phyloP scores from a whole-genome alignment of 2,329 filamentous ascomycete genomes.

The Rugonectria rugulosa region DNA sequence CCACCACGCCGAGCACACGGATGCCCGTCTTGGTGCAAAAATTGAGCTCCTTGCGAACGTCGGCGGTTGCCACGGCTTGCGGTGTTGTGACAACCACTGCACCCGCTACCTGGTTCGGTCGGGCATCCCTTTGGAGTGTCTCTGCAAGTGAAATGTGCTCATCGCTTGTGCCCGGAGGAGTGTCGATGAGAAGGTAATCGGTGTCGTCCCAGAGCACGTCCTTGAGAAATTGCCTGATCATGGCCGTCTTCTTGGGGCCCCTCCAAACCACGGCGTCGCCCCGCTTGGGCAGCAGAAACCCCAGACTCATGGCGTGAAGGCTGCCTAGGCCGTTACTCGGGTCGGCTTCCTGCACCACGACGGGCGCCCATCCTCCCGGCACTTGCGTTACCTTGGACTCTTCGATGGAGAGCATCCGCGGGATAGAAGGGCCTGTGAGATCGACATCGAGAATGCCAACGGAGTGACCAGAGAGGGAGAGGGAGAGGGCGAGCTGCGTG shows the following conservation, averaged over 20 bases:
- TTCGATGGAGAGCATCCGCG: slow-evolving; percentile 91
- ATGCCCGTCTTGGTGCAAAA: slow-evolving; percentile 88
- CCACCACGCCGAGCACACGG: slow-evolving; percentile 84
- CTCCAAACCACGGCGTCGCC: slow-evolving; percentile 97
- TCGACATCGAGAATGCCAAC: slow-evolving; percentile 97
- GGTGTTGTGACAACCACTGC: slow-evolving; percentile 96
- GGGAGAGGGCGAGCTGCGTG: slow-evolving; percentile 89
- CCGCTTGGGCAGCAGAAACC: slow-evolving; percentile 83
- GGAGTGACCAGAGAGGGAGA: slow-evolving; percentile 83
- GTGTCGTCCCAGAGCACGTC: slow-evolving; percentile 88
- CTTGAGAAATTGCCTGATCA: slow-evolving; percentile 95
- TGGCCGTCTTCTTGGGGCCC: slow-evolving; percentile 97
- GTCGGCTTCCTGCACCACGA: slow-evolving; percentile 76
- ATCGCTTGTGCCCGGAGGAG: slow-evolving; percentile 93
- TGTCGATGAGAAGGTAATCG: slow-evolving; percentile 96
- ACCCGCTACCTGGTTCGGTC: slow-evolving; percentile 76
- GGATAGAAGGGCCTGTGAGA: slow-evolving; percentile 94
- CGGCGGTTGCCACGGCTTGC: slow-evolving; percentile 90
- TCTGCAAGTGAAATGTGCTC: slow-evolving; percentile 97
- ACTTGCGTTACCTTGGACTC: slow-evolving; percentile 89
- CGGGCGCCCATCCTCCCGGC: slow-evolving; percentile 90
- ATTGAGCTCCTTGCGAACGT: slow-evolving; percentile 94
- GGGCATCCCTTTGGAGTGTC: slow-evolving; percentile 72
- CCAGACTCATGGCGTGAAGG: slow-evolving; percentile 88
- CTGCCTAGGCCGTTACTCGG: slow-evolving; percentile 62